phyloP scores from a whole-genome alignment of 257 asterid species.

The Handroanthus guayacan region DNA sequence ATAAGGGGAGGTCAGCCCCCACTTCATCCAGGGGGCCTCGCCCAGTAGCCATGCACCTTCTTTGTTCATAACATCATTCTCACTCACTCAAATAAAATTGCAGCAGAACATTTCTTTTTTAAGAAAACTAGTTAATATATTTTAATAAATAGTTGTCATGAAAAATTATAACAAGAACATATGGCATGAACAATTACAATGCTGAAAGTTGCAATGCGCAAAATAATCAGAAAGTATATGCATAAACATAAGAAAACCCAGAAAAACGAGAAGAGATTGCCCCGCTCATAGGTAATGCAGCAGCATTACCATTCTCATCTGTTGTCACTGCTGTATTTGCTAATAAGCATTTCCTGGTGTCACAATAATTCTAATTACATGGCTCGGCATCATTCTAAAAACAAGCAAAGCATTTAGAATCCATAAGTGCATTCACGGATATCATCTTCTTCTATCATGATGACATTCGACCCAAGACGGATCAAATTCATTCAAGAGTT shows the following conservation, averaged over 20 bases:
- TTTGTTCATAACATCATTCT: conserved; percentile 41
- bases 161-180: conserved; percentile 9
- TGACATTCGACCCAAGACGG: neutral
- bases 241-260: neutral
- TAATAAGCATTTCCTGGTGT: neutral
- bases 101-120: conserved; percentile 30
- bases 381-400: conserved; percentile 2
- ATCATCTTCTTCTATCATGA: conserved; percentile 10
- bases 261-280: conserved; percentile 4
- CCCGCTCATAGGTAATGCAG: neutral
- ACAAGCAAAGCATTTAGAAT: conserved; percentile 16
- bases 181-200: conserved; percentile 1
- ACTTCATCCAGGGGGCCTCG: conserved; percentile 8
- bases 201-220: neutral
- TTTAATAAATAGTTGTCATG: neutral
- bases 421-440: neutral
- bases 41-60: conserved; percentile 43
- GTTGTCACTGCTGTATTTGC: neutral
- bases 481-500: neutral
- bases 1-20: no score
- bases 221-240: neutral
- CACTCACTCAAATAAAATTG: conserved; percentile 50
- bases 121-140: conserved; percentile 11
- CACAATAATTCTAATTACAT: neutral
- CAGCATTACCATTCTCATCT: neutral